Conservation (phyloP, 2,329 filamentous ascomycete species). For the Aureobasidium melanogenum region DNA sequence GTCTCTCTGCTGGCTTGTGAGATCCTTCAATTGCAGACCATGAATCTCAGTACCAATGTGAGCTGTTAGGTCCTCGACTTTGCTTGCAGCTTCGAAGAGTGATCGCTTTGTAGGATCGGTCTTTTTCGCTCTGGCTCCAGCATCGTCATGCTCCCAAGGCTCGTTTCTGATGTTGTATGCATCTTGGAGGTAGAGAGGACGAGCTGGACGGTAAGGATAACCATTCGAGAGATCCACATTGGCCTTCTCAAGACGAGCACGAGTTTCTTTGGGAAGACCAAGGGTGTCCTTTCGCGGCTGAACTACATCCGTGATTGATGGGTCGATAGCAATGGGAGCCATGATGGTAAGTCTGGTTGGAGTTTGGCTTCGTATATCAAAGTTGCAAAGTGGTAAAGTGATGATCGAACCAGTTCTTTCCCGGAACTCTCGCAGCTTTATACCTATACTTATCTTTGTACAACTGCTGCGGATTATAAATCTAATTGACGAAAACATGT, state of each 20-base stretch:
- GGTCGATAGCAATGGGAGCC: conserved; percentile 5
- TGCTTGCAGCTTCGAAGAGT: conserved; percentile 51
- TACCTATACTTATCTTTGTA: not conserved
- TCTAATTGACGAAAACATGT: not conserved
- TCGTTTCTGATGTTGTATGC: conserved; percentile 54
- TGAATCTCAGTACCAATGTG: conserved; percentile 59
- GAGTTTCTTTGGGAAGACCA: conserved; percentile 49
- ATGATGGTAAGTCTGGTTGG: not conserved
- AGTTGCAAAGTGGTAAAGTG: not conserved
- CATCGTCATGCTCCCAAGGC: conserved; percentile 44
- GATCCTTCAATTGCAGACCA: conserved; percentile 53
- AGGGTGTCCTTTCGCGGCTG: conserved; percentile 56
- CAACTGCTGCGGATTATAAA: not conserved
- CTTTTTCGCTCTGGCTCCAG: conserved; percentile 49
- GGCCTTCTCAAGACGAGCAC: conserved; percentile 54
- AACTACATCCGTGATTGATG: conserved; percentile 51
- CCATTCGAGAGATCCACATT: conserved; percentile 61
- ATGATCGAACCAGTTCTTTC: not conserved
- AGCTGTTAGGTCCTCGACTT: conserved; percentile 53
- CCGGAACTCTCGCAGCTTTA: not conserved
- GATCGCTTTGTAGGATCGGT: conserved; percentile 42
- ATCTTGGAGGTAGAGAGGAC: conserved; percentile 61
- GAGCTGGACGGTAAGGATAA: conserved; percentile 61
- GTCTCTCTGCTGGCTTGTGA: conserved; percentile 51
- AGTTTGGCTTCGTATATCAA: not conserved